A percentile compares a stretch with the other conserved stretches of the same genome.
These are phyloP conservation scores for Cichorium intybus DNA, from an alignment of 140 eudicot genomes.

Conservation along the genomic window DNA sequence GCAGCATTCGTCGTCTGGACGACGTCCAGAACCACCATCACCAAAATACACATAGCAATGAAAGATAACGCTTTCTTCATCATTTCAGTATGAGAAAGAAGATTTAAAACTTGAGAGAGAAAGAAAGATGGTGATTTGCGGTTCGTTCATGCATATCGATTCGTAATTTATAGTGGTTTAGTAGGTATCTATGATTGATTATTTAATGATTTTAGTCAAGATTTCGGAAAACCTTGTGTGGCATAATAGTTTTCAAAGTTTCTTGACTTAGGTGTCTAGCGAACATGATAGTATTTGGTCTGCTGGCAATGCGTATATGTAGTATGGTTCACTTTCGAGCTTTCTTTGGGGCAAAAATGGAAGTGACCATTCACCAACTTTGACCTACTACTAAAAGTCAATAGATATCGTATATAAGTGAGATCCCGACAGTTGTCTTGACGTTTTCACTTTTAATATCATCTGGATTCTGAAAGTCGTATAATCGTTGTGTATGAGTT, in stretches of 20 bases:
- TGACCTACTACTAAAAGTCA: constrained; percentile 7
- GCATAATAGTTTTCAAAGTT: neutral
- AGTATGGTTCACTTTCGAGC: constrained; percentile 33
- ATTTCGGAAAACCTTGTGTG: constrained; percentile 17
- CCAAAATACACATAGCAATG: constrained; percentile 26
- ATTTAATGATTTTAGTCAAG: constrained; percentile 12
- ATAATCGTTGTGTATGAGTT: too few species aligned
- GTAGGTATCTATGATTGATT: neutral
- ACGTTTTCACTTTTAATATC: too few species aligned
- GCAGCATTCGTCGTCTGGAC: constrained; percentile 28
- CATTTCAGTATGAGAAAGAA: neutral
- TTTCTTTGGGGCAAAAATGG: constrained; percentile 30
- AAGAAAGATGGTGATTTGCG: constrained; percentile 14
- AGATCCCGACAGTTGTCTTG: neutral
- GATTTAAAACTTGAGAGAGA: constrained; percentile 8
- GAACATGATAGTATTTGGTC: constrained; percentile 1
- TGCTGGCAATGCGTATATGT: neutral
- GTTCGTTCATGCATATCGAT: neutral
- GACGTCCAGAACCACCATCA: constrained; percentile 24
- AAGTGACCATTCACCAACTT: constrained; percentile 33
- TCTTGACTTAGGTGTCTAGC: constrained; percentile 1
- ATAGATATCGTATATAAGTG: neutral
- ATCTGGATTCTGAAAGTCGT: too few species aligned
- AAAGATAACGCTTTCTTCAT: constrained; percentile 25
- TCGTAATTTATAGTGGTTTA: constrained; percentile 23